Conservation (phyloP, 2,329 filamentous ascomycete genomes). For the Penicillium palitans region DNA sequence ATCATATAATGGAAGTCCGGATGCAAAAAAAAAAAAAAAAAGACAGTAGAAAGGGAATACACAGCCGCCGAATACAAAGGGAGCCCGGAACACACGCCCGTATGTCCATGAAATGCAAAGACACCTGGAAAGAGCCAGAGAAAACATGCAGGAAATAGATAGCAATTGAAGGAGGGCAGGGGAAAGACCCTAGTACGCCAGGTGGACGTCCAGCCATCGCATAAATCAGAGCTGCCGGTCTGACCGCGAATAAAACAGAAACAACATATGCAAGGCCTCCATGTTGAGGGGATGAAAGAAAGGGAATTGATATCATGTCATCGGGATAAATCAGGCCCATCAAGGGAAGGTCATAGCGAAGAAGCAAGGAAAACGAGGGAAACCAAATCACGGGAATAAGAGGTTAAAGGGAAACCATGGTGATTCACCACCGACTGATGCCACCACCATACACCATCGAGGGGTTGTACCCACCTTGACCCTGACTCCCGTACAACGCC, state of each 20-base stretch:
- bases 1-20: constrained; percentile 39
- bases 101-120: constrained; percentile 38
- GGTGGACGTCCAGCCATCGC: constrained; percentile 35
- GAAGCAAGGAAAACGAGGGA: constrained; percentile 21
- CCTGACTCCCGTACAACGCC: constrained; percentile 84
- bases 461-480: constrained; percentile 86
- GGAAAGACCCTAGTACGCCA: constrained; percentile 38
- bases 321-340: constrained; percentile 24
- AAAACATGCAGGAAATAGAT: constrained; percentile 22
- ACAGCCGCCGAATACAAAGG: constrained; percentile 33
- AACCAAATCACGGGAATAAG: constrained; percentile 22
- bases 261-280: constrained; percentile 20
- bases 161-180: constrained; percentile 24
- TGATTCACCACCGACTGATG: constrained; percentile 65
- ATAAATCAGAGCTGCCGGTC: constrained; percentile 34
- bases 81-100: constrained; percentile 33
- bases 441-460: constrained; percentile 76
- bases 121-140: constrained; percentile 32
- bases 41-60: constrained; percentile 27
- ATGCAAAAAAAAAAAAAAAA: constrained; percentile 36
- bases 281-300: constrained; percentile 28
- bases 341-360: constrained; percentile 26
- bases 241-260: constrained; percentile 19
- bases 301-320: constrained; percentile 36
- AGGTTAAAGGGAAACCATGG: constrained; percentile 15